Base-by-base conservation (phyloP, 176 grass and related monocot species). In the Oryza coarctata region DNA sequence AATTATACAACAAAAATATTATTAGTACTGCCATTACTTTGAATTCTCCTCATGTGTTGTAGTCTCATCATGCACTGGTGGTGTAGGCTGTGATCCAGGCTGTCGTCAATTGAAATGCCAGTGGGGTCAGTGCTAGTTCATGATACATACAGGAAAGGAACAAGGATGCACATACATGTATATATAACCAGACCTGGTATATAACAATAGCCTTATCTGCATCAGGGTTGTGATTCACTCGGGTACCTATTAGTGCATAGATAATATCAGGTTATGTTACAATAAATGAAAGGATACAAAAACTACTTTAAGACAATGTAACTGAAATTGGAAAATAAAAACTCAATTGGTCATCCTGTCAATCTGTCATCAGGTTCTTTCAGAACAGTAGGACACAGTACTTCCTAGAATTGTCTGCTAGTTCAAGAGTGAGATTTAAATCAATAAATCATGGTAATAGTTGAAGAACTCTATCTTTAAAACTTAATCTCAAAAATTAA, bases 191-290 rank as follows among this genome's bases (percentile, higher is more conserved):
- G 87, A 98, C 96, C 96, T 95, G 95, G 70, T 93, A 98, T 65
- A 98, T 70, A 86, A 98, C 93, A 60, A 98, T 91, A 35, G 96
- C 93, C 47, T 94, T 95, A 63, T 91, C 93, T 73, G 78, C 82
- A 80, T 95, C 89, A 74, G 67, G 76, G 87, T 93, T 87, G 73
- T 60, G 52, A 71, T 76, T 85, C 77, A 70, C 15, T 44, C 52
- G 81, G 47, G 29, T 78, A 85, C 88, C 95, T 98, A 76, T 33
- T 36, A 63, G 62, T 67, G 34, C 84, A 68, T 73, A 85, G 65
- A 76, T 22, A 83, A 83, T 25, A 35, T 85, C 66, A 88, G 60
- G 50, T 32, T 32, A 77, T 63, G n/a, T 45, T 31, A 65, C 20
- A 86, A 80, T 25, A 79, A 74, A 82, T 52, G 30, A 65, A 89